These are phyloP conservation scores for Neonectria sp. DNA, from an alignment of 2,329 filamentous ascomycete genomes.

Conservation along the genomic window DNA sequence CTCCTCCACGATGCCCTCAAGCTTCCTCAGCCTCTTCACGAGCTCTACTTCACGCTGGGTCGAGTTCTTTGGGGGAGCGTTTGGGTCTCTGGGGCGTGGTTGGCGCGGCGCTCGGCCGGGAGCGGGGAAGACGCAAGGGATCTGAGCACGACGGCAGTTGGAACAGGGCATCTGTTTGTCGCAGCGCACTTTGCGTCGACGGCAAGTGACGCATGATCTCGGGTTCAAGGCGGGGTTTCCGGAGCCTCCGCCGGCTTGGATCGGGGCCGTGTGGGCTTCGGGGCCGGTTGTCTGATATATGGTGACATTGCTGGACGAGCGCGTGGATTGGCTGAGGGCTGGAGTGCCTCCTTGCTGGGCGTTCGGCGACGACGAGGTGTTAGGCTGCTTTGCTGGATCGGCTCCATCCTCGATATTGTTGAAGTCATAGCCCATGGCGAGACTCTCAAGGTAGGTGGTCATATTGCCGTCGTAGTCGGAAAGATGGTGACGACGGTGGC, in stretches of 20 bases:
- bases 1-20: slow-evolving; percentile 83
- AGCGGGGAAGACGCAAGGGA: slow-evolving; percentile 81
- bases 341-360: slow-evolving; percentile 35
- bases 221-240: slow-evolving; percentile 60
- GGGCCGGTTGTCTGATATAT: slow-evolving; percentile 59
- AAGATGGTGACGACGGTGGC: slow-evolving; percentile 10
- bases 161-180: slow-evolving; percentile 84
- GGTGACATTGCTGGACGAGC: slow-evolving; percentile 53
- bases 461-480: slow-evolving; percentile 38
- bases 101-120: slow-evolving; percentile 81
- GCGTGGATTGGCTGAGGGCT: slow-evolving; percentile 34
- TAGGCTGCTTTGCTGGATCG: slow-evolving; percentile 41
- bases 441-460: slow-evolving; percentile 43
- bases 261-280: slow-evolving; percentile 55
- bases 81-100: slow-evolving; percentile 75
- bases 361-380: slow-evolving; percentile 44
- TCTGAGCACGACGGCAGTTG: slow-evolving; percentile 80
- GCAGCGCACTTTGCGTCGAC: slow-evolving; percentile 79
- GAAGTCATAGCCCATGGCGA: slow-evolving; percentile 45
- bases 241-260: slow-evolving; percentile 53
- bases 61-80: slow-evolving; percentile 71
- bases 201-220: slow-evolving; percentile 66
- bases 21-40: slow-evolving; percentile 78
- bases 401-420: slow-evolving; percentile 41
- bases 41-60: slow-evolving; percentile 78